Evolutionary conservation across 306 rosid genomes (phyloP).

Genomic region (Acacia melanoxylon): DNA sequence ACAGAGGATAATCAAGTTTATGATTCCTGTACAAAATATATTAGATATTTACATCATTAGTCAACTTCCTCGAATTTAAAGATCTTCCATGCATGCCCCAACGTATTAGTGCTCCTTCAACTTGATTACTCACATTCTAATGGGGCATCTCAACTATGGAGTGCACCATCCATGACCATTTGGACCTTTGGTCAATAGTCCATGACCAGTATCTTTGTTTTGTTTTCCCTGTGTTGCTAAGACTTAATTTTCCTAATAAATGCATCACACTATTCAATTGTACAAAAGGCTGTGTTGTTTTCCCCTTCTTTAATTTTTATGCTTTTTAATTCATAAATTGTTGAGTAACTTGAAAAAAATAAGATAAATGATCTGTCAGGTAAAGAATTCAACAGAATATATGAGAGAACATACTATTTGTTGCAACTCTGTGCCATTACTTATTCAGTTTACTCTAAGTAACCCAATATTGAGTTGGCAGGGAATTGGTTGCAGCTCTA

Average conservation of each 20-base stretch:
- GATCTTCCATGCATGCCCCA: slow-evolving; percentile 57
- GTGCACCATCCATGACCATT: slow-evolving; percentile 96
- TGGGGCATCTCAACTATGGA: slow-evolving; percentile 84
- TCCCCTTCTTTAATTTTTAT: no score
- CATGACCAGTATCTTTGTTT: slow-evolving; percentile 72
- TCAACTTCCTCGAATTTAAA: slow-evolving; percentile 51
- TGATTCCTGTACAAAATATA: no score
- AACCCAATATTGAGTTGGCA: neutral
- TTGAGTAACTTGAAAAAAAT: no score
- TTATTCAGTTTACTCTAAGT: neutral
- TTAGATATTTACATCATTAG: slow-evolving; percentile 67
- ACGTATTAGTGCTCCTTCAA: slow-evolving; percentile 48
- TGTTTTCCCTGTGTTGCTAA: slow-evolving; percentile 56
- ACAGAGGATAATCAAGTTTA: neutral
- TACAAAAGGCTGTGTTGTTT: no score
- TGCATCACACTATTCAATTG: slow-evolving; percentile 12
- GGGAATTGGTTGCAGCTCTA: no score
- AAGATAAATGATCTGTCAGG: no score
- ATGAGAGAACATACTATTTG: no score
- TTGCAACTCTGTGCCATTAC: neutral
- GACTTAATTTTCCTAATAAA: neutral
- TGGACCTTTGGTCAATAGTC: slow-evolving; percentile 81
- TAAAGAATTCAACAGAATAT: no score
- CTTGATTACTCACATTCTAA: slow-evolving; percentile 49
- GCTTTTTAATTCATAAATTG: no score